Percentiles rank a stretch among this genome's conserved stretches.
phyloP scores from a whole-genome alignment of 2,329 filamentous ascomycete species.

The Grosmannia penicillata region DNA sequence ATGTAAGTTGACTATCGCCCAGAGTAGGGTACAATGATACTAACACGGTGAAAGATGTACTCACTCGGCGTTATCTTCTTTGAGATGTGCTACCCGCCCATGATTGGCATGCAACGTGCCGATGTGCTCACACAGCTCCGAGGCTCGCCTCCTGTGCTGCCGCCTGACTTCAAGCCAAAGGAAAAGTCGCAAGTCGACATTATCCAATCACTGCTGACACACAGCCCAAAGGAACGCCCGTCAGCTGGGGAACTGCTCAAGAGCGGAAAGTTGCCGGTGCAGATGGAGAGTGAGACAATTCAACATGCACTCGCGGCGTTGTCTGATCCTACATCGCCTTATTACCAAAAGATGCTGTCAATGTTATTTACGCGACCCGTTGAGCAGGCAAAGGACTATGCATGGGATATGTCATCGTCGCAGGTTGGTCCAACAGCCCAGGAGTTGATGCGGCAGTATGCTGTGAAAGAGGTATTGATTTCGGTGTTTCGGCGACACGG shows the following conservation, averaged over 20 bases:
- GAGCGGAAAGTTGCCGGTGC: constrained; percentile 74
- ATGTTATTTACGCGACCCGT: constrained; percentile 65
- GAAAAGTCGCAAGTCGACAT: constrained; percentile 67
- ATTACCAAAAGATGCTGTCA: constrained; percentile 81
- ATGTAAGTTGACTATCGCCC: constrained; percentile 36
- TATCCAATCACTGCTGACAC: constrained; percentile 64
- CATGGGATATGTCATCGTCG: constrained; percentile 55
- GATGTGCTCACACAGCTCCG: constrained; percentile 53
- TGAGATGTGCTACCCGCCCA: constrained; percentile 72
- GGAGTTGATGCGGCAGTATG: constrained; percentile 54
- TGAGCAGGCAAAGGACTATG: constrained; percentile 66
- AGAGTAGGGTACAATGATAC: not conserved
- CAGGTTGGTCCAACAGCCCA: constrained; percentile 28
- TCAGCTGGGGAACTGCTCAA: constrained; percentile 70
- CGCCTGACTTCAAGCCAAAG: constrained; percentile 53
- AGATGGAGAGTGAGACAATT: constrained; percentile 86
- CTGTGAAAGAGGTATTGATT: constrained; percentile 60
- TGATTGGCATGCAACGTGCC: constrained; percentile 49
- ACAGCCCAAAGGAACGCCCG: constrained; percentile 70
- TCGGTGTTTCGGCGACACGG: constrained; percentile 80
- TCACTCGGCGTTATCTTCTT: constrained; percentile 96
- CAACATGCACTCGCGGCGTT: constrained; percentile 68
- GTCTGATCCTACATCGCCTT: constrained; percentile 68
- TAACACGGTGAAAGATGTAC: constrained; percentile 58
- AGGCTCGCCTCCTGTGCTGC: constrained; percentile 52